Conservation (phyloP, 2,329 filamentous ascomycete species). For the Colletotrichum tofieldiae region DNA sequence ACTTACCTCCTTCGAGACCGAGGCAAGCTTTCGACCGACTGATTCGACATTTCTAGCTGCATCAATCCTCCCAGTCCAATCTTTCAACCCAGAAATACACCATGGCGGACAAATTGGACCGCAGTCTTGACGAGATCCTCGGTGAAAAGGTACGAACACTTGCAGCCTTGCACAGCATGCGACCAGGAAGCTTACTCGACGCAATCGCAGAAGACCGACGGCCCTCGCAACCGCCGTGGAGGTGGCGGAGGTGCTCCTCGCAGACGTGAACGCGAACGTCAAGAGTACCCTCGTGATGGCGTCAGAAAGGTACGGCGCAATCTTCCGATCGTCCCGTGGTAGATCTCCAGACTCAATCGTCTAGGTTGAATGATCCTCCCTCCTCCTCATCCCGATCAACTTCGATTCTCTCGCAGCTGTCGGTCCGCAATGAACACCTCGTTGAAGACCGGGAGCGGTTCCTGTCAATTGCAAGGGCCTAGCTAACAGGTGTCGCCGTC, state of each 20-base stretch:
- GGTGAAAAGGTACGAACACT: slow-evolving; percentile 61
- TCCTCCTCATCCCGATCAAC: slow-evolving; percentile 44
- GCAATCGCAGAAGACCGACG: slow-evolving; percentile 48
- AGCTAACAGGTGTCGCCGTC: slow-evolving; percentile 55
- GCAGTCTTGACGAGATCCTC: slow-evolving; percentile 71
- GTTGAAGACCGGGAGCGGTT: slow-evolving; percentile 36
- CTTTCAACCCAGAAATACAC: slow-evolving; percentile 13
- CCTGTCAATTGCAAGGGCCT: slow-evolving; percentile 36
- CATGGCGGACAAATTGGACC: slow-evolving; percentile 65
- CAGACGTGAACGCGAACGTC: slow-evolving; percentile 53
- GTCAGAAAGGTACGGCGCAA: slow-evolving; percentile 83
- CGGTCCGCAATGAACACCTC: slow-evolving; percentile 19
- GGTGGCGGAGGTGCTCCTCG: slow-evolving; percentile 45
- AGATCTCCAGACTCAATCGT: slow-evolving; percentile 35
- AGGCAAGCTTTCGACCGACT: background rate
- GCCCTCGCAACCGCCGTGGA: slow-evolving; percentile 55
- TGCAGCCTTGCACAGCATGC: slow-evolving; percentile 46
- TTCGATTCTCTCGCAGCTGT: slow-evolving; percentile 23
- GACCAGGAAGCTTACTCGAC: slow-evolving; percentile 30
- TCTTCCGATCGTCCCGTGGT: background rate
- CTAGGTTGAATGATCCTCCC: slow-evolving; percentile 40
- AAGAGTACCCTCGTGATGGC: slow-evolving; percentile 81
- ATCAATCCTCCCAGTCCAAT: background rate
- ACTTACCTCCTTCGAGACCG: slow-evolving; percentile 4
- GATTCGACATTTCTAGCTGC: background rate